phyloP scores from a whole-genome alignment of 2,329 filamentous ascomycete genomes.

The Ophiocordyceps robertsii region DNA sequence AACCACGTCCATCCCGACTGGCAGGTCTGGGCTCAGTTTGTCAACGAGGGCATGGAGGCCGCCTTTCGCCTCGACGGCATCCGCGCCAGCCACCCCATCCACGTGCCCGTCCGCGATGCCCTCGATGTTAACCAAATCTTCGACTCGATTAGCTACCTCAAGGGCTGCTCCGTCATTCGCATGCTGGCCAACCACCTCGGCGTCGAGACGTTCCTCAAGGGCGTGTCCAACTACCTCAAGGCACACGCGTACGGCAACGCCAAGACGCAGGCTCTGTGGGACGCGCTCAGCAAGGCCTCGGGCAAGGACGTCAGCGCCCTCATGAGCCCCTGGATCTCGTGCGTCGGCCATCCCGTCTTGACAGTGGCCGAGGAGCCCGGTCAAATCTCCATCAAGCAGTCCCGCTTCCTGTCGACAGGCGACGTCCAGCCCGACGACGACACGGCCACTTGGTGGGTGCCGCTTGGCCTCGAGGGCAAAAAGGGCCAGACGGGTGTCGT shows the following conservation, averaged over 20 bases:
- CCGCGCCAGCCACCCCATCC: constrained; percentile 86
- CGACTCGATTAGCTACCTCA: constrained; percentile 90
- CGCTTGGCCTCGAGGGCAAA: constrained; percentile 72
- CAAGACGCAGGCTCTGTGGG: constrained; percentile 84
- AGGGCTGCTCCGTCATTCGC: constrained; percentile 90
- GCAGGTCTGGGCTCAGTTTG: constrained; percentile 96
- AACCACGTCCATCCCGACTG: constrained; percentile 91
- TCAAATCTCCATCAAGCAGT: constrained; percentile 72
- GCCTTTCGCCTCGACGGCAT: constrained; percentile 84
- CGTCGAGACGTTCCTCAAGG: constrained; percentile 75
- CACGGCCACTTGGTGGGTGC: constrained; percentile 89
- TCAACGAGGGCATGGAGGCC: constrained; percentile 86
- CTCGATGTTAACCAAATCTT: constrained; percentile 98
- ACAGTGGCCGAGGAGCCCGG: constrained; percentile 74
- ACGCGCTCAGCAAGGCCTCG: constrained; percentile 73
- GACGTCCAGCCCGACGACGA: constrained; percentile 88
- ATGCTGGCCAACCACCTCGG: constrained; percentile 91
- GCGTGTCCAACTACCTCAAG: constrained; percentile 81
- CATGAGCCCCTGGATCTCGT: constrained; percentile 91
- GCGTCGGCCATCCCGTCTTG: constrained; percentile 87
- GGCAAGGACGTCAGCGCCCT: constrained; percentile 74
- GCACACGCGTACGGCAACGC: constrained; percentile 81
- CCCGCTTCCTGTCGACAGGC: constrained; percentile 80
- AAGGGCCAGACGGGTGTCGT: constrained; percentile 47
- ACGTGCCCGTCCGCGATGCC: constrained; percentile 86